These are phyloP conservation scores for Venturia pyrina DNA, from an alignment of 2,329 filamentous ascomycete species.

Conservation along the genomic window DNA sequence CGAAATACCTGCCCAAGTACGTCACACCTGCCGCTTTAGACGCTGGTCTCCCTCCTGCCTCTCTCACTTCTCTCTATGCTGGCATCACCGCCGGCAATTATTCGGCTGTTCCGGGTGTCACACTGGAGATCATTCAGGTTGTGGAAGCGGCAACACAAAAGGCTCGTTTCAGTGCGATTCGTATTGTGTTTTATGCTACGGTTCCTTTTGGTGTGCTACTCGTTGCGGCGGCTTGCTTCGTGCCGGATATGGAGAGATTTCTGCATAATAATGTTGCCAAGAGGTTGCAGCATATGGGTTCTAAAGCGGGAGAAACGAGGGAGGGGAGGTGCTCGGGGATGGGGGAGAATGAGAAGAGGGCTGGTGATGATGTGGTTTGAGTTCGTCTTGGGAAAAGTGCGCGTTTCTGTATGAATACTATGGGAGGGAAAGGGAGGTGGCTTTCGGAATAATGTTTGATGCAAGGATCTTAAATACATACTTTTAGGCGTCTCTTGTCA, in stretches of 20 bases:
- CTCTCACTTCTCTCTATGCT: constrained; percentile 20
- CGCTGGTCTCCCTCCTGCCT: constrained; percentile 19
- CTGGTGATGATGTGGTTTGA: not conserved
- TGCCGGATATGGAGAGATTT: constrained; percentile 21
- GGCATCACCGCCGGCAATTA: constrained; percentile 19
- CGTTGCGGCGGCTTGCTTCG: constrained; percentile 16
- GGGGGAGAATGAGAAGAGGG: not conserved
- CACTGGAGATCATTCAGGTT: constrained; percentile 17
- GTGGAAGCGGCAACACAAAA: constrained; percentile 14
- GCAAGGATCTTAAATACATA: too few species aligned
- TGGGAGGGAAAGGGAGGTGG: not conserved
- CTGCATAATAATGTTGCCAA: constrained; percentile 20
- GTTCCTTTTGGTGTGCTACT: constrained; percentile 20
- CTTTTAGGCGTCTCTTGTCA: not conserved
- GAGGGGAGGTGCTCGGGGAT: not conserved
- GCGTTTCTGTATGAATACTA: not conserved
- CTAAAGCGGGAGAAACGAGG: constrained; percentile 6
- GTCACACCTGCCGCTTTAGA: constrained; percentile 18
- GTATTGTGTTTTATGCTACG: constrained; percentile 20
- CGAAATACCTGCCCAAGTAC: constrained; percentile 19
- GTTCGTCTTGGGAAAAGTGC: not conserved
- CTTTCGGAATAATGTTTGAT: too few species aligned
- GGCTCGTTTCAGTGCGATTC: constrained; percentile 16
- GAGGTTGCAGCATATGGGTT: constrained; percentile 17
- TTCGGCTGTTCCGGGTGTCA: constrained; percentile 18